Evolutionary conservation across 805 yeast genomes (phyloP).

Genomic region (Priceomyces fermenticarens): DNA sequence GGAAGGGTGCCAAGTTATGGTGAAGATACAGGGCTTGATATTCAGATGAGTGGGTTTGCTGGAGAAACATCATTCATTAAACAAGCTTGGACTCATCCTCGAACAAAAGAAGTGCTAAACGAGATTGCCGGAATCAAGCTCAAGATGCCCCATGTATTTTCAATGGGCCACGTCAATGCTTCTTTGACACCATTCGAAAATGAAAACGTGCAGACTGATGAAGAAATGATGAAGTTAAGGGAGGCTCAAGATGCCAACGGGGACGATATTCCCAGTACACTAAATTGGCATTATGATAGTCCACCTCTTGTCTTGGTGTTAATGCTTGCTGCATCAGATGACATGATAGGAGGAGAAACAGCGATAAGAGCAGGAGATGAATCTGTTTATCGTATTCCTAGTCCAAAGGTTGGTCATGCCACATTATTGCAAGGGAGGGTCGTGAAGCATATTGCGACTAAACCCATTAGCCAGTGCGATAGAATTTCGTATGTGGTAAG

Average conservation of each 20-base stretch:
- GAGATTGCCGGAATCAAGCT: constrained; percentile 19
- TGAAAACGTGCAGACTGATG: neutral
- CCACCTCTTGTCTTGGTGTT: constrained; percentile 7
- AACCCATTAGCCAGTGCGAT: constrained; percentile 29
- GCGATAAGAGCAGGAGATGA: constrained; percentile 14
- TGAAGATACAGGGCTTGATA: constrained; percentile 23
- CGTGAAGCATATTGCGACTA: constrained; percentile 45
- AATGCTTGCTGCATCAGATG: constrained; percentile 7
- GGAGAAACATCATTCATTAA: constrained; percentile 18
- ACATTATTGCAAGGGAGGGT: constrained; percentile 47
- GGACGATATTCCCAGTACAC: constrained; percentile 3
- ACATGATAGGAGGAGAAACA: constrained; percentile 10
- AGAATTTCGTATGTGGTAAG: constrained; percentile 5
- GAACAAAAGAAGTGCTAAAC: constrained; percentile 17
- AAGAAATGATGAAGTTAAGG: neutral
- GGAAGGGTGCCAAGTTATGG: constrained; percentile 20
- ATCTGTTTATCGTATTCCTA: constrained; percentile 13
- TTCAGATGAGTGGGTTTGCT: constrained; percentile 23
- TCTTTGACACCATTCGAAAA: constrained; percentile 9
- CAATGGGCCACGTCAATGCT: constrained; percentile 21
- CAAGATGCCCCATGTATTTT: constrained; percentile 16
- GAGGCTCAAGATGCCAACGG: constrained; percentile 1
- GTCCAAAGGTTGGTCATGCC: constrained; percentile 51
- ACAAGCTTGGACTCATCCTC: constrained; percentile 23
- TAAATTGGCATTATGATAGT: constrained; percentile 10